These are phyloP conservation scores for Candida oleophila DNA, from an alignment of 805 yeast species.

Conservation along the genomic window DNA sequence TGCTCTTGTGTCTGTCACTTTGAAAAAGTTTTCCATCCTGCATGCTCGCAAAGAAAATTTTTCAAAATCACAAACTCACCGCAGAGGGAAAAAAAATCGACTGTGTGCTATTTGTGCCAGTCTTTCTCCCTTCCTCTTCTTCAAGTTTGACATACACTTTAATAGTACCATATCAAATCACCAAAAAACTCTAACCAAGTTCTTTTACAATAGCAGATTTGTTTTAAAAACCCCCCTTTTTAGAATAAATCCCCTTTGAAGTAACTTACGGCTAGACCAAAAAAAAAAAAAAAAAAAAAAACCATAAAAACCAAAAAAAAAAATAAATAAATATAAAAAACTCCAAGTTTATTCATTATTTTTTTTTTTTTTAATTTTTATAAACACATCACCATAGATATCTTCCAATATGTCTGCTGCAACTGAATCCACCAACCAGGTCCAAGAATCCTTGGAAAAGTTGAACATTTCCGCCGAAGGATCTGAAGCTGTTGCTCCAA, in stretches of 20 bases:
- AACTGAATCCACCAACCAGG: slow-evolving; percentile 34
- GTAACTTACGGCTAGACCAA: slow-evolving; percentile 5
- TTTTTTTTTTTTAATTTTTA: not conserved
- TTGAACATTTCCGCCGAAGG: slow-evolving; percentile 36
- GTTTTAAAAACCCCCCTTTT: not conserved
- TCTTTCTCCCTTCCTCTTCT: not conserved
- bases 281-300: slow-evolving; percentile 5
- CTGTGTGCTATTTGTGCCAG: not conserved
- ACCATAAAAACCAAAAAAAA: not conserved
- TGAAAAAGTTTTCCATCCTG: slow-evolving; percentile 1
- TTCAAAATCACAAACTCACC: slow-evolving; percentile 4
- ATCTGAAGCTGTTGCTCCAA: slow-evolving; percentile 15
- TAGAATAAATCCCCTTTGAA: not conserved
- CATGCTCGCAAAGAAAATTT: not conserved
- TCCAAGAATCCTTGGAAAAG: slow-evolving; percentile 48
- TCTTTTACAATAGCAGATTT: not conserved
- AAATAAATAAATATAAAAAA: not conserved
- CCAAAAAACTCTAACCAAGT: slow-evolving; percentile 4
- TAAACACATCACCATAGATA: not conserved
- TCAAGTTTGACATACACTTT: slow-evolving; percentile 2
- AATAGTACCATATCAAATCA: slow-evolving; percentile 1
- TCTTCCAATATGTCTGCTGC: slow-evolving; percentile 22
- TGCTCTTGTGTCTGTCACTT: not conserved
- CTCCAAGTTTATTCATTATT: not conserved
- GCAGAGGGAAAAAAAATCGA: not conserved